These are phyloP conservation scores for Cercospora sp. DNA, from an alignment of 2,329 filamentous ascomycete genomes.

Conservation along the genomic window DNA sequence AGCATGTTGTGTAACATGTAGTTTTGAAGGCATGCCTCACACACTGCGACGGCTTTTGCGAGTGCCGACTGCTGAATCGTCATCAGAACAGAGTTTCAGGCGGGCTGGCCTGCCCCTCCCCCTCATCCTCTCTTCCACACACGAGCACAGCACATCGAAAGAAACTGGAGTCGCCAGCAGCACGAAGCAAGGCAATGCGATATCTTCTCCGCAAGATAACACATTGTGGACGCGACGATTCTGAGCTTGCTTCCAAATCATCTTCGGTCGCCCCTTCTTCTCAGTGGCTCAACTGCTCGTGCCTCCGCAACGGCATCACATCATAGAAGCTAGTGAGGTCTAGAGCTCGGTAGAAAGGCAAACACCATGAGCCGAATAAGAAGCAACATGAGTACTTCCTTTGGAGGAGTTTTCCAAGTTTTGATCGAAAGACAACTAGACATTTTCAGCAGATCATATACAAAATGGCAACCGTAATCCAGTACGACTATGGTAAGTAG, in stretches of 20 bases:
- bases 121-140: neutral
- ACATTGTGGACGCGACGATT: neutral
- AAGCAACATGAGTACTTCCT: neutral
- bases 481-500: conserved; percentile 34
- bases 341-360: conserved; percentile 10
- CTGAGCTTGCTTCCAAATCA: conserved; percentile 9
- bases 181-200: neutral
- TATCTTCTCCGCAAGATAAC: neutral
- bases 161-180: neutral
- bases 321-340: conserved; percentile 12
- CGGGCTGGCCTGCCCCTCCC: conserved; percentile 1
- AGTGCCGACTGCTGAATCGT: neutral
- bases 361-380: neutral
- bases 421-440: neutral
- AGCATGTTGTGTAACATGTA: neutral
- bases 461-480: conserved; percentile 27
- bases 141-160: neutral
- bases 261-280: neutral
- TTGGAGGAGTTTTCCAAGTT: neutral
- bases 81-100: neutral
- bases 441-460: neutral
- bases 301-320: conserved; percentile 9
- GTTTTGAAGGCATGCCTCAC: neutral
- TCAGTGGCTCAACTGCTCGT: neutral
- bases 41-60: neutral